Conservation (phyloP, 2,329 filamentous ascomycete species). For the Colletotrichum eremochloae region DNA sequence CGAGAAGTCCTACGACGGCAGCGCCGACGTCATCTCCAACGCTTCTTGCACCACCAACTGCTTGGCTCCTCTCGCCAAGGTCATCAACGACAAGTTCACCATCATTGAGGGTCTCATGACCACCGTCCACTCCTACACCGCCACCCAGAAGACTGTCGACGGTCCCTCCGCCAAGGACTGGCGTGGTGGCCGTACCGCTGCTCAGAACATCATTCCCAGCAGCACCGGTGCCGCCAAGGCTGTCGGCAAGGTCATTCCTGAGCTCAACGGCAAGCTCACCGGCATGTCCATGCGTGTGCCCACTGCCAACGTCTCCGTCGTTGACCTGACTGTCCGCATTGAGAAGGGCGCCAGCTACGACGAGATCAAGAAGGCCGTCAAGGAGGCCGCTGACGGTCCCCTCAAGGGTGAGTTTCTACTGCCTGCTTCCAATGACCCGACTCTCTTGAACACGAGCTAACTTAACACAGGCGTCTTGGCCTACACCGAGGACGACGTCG, state of each 20-base stretch:
- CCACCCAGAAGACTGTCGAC: slow-evolving; percentile 99
- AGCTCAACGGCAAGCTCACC: slow-evolving; percentile 98
- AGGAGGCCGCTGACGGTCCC: slow-evolving; percentile 84
- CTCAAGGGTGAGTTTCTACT: slow-evolving; percentile 80
- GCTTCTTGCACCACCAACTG: slow-evolving; percentile 99
- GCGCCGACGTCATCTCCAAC: slow-evolving; percentile 96
- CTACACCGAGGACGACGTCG: slow-evolving; percentile 97
- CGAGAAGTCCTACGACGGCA: slow-evolving; percentile 91
- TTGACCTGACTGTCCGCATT: slow-evolving; percentile 93
- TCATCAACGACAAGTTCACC: slow-evolving; percentile 97
- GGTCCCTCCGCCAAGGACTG: slow-evolving; percentile 98
- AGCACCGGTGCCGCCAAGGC: slow-evolving; percentile 99
- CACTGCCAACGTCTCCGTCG: slow-evolving; percentile 98
- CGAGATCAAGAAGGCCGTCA: slow-evolving; percentile 92
- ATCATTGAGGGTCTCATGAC: slow-evolving; percentile 99
- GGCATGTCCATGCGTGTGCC: slow-evolving; percentile 99
- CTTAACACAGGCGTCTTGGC: slow-evolving; percentile 77
- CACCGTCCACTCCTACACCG: slow-evolving; percentile 99
- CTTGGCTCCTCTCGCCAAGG: slow-evolving; percentile 98
- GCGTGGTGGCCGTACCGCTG: slow-evolving; percentile 98
- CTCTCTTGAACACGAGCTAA: slow-evolving; percentile 20
- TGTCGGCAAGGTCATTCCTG: slow-evolving; percentile 99
- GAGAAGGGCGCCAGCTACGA: slow-evolving; percentile 92
- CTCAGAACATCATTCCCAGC: slow-evolving; percentile 99
- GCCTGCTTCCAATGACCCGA: background rate